Base-by-base conservation (phyloP, 441 rosid genomes). In the Pelargonium citronellum region DNA sequence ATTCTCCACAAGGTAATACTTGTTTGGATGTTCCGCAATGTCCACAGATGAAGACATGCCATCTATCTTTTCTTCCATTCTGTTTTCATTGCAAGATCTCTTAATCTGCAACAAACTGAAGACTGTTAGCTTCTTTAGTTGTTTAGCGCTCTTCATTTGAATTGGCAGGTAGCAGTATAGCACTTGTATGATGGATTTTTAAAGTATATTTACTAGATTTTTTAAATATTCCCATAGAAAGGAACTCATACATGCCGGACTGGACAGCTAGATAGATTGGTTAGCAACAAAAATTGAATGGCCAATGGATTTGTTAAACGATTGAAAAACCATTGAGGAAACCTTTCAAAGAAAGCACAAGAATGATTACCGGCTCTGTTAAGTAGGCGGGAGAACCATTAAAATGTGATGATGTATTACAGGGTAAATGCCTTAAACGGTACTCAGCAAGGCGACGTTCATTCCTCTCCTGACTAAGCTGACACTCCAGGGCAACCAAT, bases 381-480 rank as follows among this genome's bases (percentile, higher is more conserved):
- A 71, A 74, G 71, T 44, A 71, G 75, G 73, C 72, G 20, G 68
- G 83, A 68, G 86, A 74, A 61, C 65, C 63, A 73, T 71, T 68
- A 68, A 71, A 64, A 69, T 69, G 68, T 16, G 85, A 69, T 8
- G 83, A 75, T 70, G 75, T 62, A 53, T 77, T 76, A 68, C 57
- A 71, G 22, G 83, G 81, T 64, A 80, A 71, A 76, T 88, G 89
- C 78, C 79, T 82, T 66, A 83, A 73, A 63, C 70, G 85, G 78
- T 84, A 85, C 82, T 91, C 89, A 57, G 80, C 81, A 74, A 89
- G 86, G 77, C 85, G 85, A 46, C 93, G 90, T 71, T 89, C 89
- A 30, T 85, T 91, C 80, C 87, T 91, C 80, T 93, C 98, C 78
- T 91, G 98, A 84, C 85, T 79, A 69, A 93, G 86, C 73, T 86